A percentile compares a stretch with the other conserved stretches of the same genome.
Evolutionary conservation across 306 rosid genomes (phyloP).

Genomic region (Fragaria vesca): DNA sequence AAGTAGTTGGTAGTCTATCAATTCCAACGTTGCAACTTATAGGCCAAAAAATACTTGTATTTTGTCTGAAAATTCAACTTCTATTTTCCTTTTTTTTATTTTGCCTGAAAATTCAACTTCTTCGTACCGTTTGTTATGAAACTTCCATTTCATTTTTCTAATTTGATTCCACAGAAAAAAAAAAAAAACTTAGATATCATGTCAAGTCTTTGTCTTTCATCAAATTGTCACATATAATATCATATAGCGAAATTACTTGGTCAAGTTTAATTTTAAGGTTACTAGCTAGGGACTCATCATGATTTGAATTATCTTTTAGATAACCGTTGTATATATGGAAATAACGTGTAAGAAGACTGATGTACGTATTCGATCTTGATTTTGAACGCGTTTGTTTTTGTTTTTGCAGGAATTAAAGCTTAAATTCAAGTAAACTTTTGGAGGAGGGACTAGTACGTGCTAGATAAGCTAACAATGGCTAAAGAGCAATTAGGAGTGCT

Average conservation of each 20-base stretch:
- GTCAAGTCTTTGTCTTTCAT: neutral
- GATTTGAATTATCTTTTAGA: neutral
- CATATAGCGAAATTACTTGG: neutral
- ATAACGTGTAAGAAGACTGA: neutral
- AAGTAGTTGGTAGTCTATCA: neutral
- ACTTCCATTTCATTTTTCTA: neutral
- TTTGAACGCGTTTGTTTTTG: neutral
- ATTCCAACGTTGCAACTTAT: neutral
- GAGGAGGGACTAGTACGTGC: neutral
- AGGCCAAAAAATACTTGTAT: neutral
- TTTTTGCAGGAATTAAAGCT: constrained; percentile 1
- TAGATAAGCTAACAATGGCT: constrained; percentile 35
- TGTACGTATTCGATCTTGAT: neutral
- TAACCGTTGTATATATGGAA: neutral
- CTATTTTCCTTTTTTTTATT: too few relatives aligned
- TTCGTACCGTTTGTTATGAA: neutral
- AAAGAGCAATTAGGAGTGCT: constrained; percentile 58
- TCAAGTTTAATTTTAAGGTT: neutral
- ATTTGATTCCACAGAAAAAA: neutral
- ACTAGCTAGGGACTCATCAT: neutral
- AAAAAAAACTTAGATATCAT: neutral
- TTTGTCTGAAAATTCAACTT: neutral
- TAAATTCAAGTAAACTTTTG: neutral
- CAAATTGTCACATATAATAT: neutral
- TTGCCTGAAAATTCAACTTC: neutral